Conservation (phyloP, 1,284 basidiomycete species). For the Ganoderma lucidum region DNA sequence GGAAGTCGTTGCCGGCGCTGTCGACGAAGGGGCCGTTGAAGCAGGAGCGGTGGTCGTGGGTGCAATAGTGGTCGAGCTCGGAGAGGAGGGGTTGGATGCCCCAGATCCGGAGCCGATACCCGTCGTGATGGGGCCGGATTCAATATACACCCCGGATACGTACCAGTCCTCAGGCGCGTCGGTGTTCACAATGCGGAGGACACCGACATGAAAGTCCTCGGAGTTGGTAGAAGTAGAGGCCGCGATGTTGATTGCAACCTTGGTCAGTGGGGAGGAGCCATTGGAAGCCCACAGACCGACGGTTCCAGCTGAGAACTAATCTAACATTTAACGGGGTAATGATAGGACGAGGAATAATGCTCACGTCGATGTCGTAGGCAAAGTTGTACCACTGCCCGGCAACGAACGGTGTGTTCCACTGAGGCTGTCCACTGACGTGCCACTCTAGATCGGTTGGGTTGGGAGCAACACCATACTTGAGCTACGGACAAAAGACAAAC, state of each 20-base stretch:
- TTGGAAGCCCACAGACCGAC: slow-evolving; percentile 69
- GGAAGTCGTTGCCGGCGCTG: slow-evolving; percentile 38
- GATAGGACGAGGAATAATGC: slow-evolving; percentile 28
- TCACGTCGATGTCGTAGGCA: slow-evolving; percentile 66
- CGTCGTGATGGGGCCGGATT: slow-evolving; percentile 63
- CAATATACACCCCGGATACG: slow-evolving; percentile 67
- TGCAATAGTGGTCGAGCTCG: slow-evolving; percentile 24
- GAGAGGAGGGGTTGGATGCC: slow-evolving; percentile 37
- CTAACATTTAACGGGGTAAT: neutral
- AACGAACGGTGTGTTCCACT: slow-evolving; percentile 61
- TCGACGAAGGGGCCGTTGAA: slow-evolving; percentile 32
- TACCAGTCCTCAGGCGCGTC: slow-evolving; percentile 63
- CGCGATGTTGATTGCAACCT: slow-evolving; percentile 58
- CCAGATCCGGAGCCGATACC: slow-evolving; percentile 50
- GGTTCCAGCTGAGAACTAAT: slow-evolving; percentile 58
- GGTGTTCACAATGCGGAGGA: slow-evolving; percentile 61
- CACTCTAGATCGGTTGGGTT: slow-evolving; percentile 59
- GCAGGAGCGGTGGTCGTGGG: slow-evolving; percentile 30
- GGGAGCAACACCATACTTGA: slow-evolving; percentile 65
- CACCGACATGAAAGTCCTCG: slow-evolving; percentile 70
- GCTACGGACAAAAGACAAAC: slow-evolving; percentile 37
- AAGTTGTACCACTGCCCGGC: slow-evolving; percentile 71
- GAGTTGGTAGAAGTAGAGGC: slow-evolving; percentile 67
- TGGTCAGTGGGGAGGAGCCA: slow-evolving; percentile 53
- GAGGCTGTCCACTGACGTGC: slow-evolving; percentile 55